Percentiles rank a stretch among this genome's conserved stretches.
phyloP scores from a whole-genome alignment of 768 basidiomycete genomes.

The Rhizopogon vesiculosus region DNA sequence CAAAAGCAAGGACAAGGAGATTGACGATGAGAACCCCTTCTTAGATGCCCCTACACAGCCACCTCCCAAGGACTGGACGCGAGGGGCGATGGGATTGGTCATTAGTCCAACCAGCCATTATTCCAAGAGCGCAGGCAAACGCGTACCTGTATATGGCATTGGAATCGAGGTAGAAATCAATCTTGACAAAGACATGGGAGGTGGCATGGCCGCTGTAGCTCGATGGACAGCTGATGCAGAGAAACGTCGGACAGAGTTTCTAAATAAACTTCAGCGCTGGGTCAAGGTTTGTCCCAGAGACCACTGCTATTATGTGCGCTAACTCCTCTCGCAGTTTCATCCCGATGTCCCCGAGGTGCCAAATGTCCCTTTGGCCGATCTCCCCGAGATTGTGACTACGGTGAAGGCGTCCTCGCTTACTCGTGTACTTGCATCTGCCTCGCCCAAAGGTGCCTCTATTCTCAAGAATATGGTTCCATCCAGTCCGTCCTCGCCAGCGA shows the following conservation, averaged over 20 bases:
- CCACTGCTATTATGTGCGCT: not conserved
- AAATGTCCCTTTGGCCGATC: conserved; percentile 56
- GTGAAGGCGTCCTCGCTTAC: conserved; percentile 66
- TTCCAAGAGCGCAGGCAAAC: conserved; percentile 57
- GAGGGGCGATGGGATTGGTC: conserved; percentile 77
- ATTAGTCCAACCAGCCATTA: conserved; percentile 70
- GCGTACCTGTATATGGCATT: conserved; percentile 77
- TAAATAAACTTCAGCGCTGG: conserved; percentile 62
- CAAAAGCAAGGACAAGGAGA: conserved; percentile 8
- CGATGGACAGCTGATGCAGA: conserved; percentile 78
- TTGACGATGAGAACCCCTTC: conserved; percentile 72
- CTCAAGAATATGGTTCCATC: conserved; percentile 28
- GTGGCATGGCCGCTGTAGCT: conserved; percentile 87
- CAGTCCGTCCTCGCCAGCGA: conserved; percentile 32
- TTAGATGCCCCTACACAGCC: conserved; percentile 37
- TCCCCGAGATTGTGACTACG: conserved; percentile 52
- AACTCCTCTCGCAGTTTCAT: conserved; percentile 44
- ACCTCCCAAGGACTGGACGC: conserved; percentile 63
- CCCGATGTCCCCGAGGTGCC: conserved; percentile 39
- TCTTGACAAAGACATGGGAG: conserved; percentile 72
- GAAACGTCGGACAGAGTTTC: conserved; percentile 52
- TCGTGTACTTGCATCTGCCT: conserved; percentile 65
- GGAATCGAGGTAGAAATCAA: conserved; percentile 87
- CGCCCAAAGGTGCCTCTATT: conserved; percentile 50
- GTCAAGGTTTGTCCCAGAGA: conserved; percentile 37